Evolutionary conservation across 257 asterid species (phyloP).

Genomic region (Solanum dulcamara): DNA sequence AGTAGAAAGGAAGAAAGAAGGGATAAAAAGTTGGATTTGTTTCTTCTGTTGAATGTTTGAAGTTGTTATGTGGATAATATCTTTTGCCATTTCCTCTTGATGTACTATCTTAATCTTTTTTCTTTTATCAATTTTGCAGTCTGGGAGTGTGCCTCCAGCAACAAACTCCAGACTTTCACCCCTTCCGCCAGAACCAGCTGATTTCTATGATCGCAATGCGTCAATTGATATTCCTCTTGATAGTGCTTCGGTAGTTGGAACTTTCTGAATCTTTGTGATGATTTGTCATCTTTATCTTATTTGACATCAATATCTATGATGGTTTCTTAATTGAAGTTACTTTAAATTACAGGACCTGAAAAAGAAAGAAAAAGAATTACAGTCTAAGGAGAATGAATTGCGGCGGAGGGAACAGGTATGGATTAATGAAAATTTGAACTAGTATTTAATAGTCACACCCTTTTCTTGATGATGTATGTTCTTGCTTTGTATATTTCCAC

Average conservation of each 20-base stretch:
- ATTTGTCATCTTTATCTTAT: background rate
- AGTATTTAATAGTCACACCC: background rate
- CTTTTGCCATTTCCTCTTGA: background rate
- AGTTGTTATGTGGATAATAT: background rate
- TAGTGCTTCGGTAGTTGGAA: conserved; percentile 43
- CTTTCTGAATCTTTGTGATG: background rate
- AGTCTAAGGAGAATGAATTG: conserved; percentile 89
- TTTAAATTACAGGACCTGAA: conserved; percentile 53
- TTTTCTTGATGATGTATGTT: background rate
- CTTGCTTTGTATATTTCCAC: background rate
- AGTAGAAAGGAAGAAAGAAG: background rate
- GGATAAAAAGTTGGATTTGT: background rate
- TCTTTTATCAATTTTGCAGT: conserved; percentile 29
- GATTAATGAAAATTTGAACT: background rate
- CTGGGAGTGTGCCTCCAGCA: conserved; percentile 70
- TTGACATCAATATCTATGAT: background rate
- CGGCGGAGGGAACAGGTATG: conserved; percentile 82
- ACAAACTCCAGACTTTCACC: conserved; percentile 89
- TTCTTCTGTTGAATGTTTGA: background rate
- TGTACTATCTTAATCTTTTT: background rate
- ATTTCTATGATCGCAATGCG: conserved; percentile 74
- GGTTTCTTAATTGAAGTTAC: conserved; percentile 5
- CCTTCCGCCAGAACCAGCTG: conserved; percentile 96
- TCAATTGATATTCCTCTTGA: conserved; percentile 85
- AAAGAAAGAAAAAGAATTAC: conserved; percentile 84